Evolutionary conservation across 129 eudicot species (phyloP), one percentile per base, ranked within the genome.

Genomic region (Artemisia tridentata): DNA sequence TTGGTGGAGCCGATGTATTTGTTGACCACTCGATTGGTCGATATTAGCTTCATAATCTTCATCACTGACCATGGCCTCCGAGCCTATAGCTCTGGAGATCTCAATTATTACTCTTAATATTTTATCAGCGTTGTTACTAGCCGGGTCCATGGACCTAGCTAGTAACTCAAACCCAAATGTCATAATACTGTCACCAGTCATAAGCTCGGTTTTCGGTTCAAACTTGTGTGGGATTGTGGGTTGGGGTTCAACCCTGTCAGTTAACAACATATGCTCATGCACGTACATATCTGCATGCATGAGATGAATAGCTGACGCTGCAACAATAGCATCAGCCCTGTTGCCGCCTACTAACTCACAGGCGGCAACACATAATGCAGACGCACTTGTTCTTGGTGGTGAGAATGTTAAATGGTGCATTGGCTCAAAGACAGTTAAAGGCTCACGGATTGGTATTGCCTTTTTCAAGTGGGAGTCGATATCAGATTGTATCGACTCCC

Each of bases 321-420:
- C 86, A 0, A 81, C 83, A 57, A 86, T 25, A 18, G 96, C 92
- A 1, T 80, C 85, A 59, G 59, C 84, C 0, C 80, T 78, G 11
- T 64, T 20, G 29, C 93, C 96, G 41, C 96, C 96, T 0, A 89
- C 86, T 1, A 84, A 75, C 75, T 89, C 96, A 18, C 96, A 89
- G 0, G 93, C 88, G 21, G 96, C 93, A 14, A 86, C 73, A 43
- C 93, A 86, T 17, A 88, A 52, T 3, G 89, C 76, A 0, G 96
- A 72, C 0, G 91, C 87, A 8, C 79, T 74, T 65, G 83, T 78
- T 38, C 18, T 73, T 1, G 96, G 90, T 5, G 93, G 75, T 5
- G 88, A 50, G 4, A 86, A 82, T 20, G 92, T 84, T 6, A 89
- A 78, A 75, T 86, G 69, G 75, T 80, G 88, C 96, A 86, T 86